Base-by-base conservation (phyloP, 306 rosid genomes). In the Lathyrus oleraceus region DNA sequence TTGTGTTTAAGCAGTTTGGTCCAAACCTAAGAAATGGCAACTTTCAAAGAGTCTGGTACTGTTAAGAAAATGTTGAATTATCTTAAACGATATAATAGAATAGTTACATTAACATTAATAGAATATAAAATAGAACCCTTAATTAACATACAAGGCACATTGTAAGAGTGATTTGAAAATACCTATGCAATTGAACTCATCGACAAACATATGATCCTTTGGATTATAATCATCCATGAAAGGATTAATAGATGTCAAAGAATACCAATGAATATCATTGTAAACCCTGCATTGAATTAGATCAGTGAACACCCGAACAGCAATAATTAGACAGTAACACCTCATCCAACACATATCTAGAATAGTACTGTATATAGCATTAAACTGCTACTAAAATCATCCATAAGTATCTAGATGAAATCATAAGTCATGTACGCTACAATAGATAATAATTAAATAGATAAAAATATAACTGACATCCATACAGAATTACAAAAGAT, bases 161-260 rank as follows among this genome's bases (percentile, higher is more conserved):
- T 54, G 40, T 5, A n/a, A 52, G 65, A 67, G 32, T 20, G 9
- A 69, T 47, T 52, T 35, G 43, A 21, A 38, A 53, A 20, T 85
- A 90, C 98, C 98, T 81, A 94, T 90, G 85, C 98, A 90, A 82
- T 95, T 90, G 76, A 87, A 88, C 77, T 94, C 97, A 67, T 94
- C 97, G 47, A 90, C 96, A 64, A 94, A 94, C 20, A 81, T 89
- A 69, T 85, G 96, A 83, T 94, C 97, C 75, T 71, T 94, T 25
- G 73, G 35, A 66, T 80, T 69, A 39, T 90, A 84, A 49, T 87
- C 89, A 67, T 88, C 91, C 7, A 85, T 30, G 66, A 94, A 94
- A 40, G 97, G 98, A 71, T 94, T 94, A 48, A 87, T 73, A 10
- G 96, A 89, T 35, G 91, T 88, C 85, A 90, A 78, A 30, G 94